Evolutionary conservation across 2,329 filamentous ascomycete species (phyloP), one percentile per base, ranked within the genome.

Genomic region (Aureobasidium sp.): DNA sequence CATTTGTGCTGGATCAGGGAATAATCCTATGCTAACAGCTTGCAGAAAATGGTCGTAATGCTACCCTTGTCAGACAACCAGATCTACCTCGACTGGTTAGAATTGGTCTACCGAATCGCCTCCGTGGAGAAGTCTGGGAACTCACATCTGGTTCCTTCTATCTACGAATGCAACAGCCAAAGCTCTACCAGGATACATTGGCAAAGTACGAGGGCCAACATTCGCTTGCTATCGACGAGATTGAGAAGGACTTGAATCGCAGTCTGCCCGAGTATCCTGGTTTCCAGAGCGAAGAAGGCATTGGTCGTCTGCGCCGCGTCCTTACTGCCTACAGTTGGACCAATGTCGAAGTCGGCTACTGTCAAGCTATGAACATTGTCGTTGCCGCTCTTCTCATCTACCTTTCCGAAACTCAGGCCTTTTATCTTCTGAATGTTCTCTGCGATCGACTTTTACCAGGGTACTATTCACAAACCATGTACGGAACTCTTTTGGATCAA

Each of bases 291-390:
- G 89, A 96, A 73, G 92, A 97, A 70, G 94, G 94, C 17, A 99
- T 99, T 67, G 90, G 87, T 48, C 84, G 94, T 24, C 80, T 99
- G 65, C 87, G 94, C 64, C 84, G 93, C 63, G 94, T 99, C 41
- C 81, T 99, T 61, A 97, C 93, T 1, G 94, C 94, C 5, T 99
- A 99, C 78, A 97, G 92, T 76, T 99, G 94, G 94, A 90, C 88
- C 53, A 94, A 99, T 70, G 84, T 90, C 59, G 92, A 97, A 67
- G 92, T 99, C 61, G 94, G 94, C 67, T 99, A 99, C 76, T 99
- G 94, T 74, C 94, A 99, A 76, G 94, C 94, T 65, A 99, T 99
- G 94, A 99, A 99, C 75, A 99, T 99, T 68, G 94, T 99, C 37
- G 93, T 97, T 61, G 94, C 94, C 20, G 94, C 94, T n/a, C 79